Base-by-base conservation (phyloP, 768 basidiomycete genomes). In the Mycena leptocephala region DNA sequence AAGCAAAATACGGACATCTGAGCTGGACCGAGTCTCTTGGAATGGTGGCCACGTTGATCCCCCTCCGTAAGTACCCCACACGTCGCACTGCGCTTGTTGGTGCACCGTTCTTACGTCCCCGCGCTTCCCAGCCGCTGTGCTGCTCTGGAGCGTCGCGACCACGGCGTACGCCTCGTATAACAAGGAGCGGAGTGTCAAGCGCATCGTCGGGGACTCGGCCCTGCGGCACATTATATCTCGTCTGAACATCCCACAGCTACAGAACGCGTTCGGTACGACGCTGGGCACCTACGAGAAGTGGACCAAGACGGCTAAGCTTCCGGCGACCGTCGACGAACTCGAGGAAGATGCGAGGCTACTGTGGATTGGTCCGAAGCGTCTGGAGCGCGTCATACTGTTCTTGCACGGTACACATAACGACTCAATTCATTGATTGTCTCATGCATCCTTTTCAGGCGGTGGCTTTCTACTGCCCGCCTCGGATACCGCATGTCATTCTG, bases 361-460 rank as follows among this genome's bases (percentile, higher is more conserved):
- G 37, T 87, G 86, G 86, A 74, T 85, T 61, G 84, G 84, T 16
- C 80, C 82, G 1, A 83, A 82, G 64, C 74, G 78, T 30, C 78
- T 79, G 1, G 83, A 86, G 24, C 79, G 81, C 41, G 84, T 87
- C 22, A 71, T 87, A 5, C 76, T 86, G 18, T 85, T 83, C 63
- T 63, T 82, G 22, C 86, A 83, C 62, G 85, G 86, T 85, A 61
- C 22, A 64, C 43, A 39, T 56, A 22, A 26, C 14, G 4, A 4
- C n/a, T 32, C 39, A 28, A 13, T 18, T 35, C 9, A 26, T 28
- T 22, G 11, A 7, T 22, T 30, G 28, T 14, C n/a, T n/a, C 58
- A 39, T 48, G 35, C 7, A 24, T 65, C 28, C n/a, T 1, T 59
- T 28, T 18, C 46, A 87, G 86, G 86, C 26, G 86, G 86, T 33